phyloP scores from a whole-genome alignment of 2,329 filamentous ascomycete genomes.

The Pseudopithomyces chartarum region DNA sequence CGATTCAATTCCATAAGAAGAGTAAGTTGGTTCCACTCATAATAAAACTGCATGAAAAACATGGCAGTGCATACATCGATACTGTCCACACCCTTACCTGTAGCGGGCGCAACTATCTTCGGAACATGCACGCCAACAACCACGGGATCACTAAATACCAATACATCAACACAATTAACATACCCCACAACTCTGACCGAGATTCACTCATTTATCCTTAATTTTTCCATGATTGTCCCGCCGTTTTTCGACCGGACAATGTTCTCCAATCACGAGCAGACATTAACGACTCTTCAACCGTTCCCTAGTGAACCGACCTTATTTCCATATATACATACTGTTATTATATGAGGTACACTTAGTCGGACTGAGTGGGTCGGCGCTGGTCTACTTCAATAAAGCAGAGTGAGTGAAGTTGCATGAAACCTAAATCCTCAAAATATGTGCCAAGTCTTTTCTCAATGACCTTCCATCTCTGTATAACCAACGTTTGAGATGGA shows the following conservation, averaged over 20 bases:
- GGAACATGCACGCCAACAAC: background rate
- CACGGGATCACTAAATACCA: background rate
- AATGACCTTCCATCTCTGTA: too few relatives aligned
- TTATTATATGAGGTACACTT: background rate
- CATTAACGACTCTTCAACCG: slow-evolving; percentile 2
- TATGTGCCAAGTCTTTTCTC: too few relatives aligned
- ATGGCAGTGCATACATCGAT: background rate
- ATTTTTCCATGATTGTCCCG: background rate
- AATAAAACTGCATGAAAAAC: too few relatives aligned
- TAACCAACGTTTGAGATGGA: too few relatives aligned
- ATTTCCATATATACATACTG: background rate
- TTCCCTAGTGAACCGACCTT: background rate
- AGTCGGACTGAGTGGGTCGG: background rate
- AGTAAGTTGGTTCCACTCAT: too few relatives aligned
- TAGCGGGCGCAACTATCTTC: background rate
- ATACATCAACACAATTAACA: background rate
- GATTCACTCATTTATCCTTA: background rate
- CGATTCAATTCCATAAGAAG: too few relatives aligned
- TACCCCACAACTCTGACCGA: background rate
- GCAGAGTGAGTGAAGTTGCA: too few relatives aligned
- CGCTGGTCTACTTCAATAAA: too few relatives aligned
- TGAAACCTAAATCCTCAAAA: too few relatives aligned
- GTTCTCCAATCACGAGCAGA: background rate
- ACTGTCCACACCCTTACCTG: background rate
- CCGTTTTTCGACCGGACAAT: background rate